Percentiles rank a stretch among this genome's conserved stretches.
These are phyloP conservation scores for Xerocomus minutiporus DNA, from an alignment of 1,284 basidiomycete genomes.

Conservation along the genomic window DNA sequence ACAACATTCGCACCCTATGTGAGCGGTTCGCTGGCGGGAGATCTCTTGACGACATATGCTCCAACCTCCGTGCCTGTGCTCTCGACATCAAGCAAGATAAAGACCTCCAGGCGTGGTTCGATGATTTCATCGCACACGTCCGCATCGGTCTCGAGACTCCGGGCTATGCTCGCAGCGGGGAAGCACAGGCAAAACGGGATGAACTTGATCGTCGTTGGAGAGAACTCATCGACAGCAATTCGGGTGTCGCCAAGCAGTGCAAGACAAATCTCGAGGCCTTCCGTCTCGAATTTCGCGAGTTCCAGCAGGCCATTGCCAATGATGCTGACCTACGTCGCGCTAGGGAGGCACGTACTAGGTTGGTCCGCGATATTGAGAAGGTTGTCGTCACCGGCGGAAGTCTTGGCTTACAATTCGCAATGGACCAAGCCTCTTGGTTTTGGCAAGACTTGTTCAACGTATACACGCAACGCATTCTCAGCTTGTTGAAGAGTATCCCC, in stretches of 20 bases:
- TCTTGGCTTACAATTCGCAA: slow-evolving; percentile 42
- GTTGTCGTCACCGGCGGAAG: slow-evolving; percentile 35
- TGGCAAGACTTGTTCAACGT: slow-evolving; percentile 69
- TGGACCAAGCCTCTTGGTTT: slow-evolving; percentile 63
- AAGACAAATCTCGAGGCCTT: slow-evolving; percentile 43
- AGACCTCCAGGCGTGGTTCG: slow-evolving; percentile 46
- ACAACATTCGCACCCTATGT: slow-evolving; percentile 39
- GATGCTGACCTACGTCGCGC: slow-evolving; percentile 48
- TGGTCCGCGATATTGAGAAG: slow-evolving; percentile 46
- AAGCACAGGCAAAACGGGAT: slow-evolving; percentile 39
- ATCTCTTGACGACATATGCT: slow-evolving; percentile 42
- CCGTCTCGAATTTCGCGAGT: slow-evolving; percentile 39
- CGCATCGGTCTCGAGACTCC: slow-evolving; percentile 44
- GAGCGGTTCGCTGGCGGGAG: slow-evolving; percentile 49
- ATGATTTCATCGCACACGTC: slow-evolving; percentile 44
- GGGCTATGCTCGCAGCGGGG: slow-evolving; percentile 49
- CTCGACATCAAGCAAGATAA: slow-evolving; percentile 45
- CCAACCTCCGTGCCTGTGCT: slow-evolving; percentile 37
- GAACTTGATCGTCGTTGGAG: slow-evolving; percentile 49
- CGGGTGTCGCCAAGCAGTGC: slow-evolving; percentile 46
- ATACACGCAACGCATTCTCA: slow-evolving; percentile 50
- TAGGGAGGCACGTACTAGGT: slow-evolving; percentile 42
- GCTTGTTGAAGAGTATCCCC: slow-evolving; percentile 50
- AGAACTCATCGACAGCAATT: slow-evolving; percentile 41
- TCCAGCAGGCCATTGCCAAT: slow-evolving; percentile 42